Evolutionary conservation across 2,329 filamentous ascomycete genomes (phyloP), one percentile per base, ranked within the genome.

Genomic region (Elsinoe arachidis): DNA sequence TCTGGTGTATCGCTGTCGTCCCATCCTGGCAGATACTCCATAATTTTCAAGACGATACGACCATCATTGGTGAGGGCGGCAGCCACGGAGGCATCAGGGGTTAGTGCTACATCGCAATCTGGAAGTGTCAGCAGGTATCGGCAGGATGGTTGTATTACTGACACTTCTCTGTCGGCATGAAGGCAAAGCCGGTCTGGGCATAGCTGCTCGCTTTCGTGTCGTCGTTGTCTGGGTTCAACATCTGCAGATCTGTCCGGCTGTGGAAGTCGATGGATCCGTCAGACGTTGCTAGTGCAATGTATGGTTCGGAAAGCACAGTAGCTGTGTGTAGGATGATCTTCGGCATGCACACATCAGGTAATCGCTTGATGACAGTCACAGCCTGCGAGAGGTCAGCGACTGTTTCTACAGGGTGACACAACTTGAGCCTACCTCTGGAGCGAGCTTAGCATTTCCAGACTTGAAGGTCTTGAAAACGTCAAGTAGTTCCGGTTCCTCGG

Each of bases 231-330:
- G 80, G 79, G 61, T 82, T 84, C 0, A 91, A 75, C 7, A 61
- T 55, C 3, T 82, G 78, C 80, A 95, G 86, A 0, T 82, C 87
- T 49, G 80, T 78, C 10, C 90, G 81, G 66, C 95, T 87, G 57
- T 88, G 83, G 69, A 92, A 88, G 63, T 93, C 85, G 2, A 95
- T 77, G 0, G 84, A 86, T 10, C 91, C 88, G 67, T 96, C 90
- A 60, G 87, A 87, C 64, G 88, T 88, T 23, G 80, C 80, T 59
- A 96, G 76, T 30, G 86, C 84, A 2, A 96, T 62, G 1, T 87
- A 78, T 59, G 83, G 89, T 51, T 87, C 86, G 59, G 86, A 83
- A 63, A 87, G 86, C 15, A 87, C 76, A 2, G 83, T 75, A 47
- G 86, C 80, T 30, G 93, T 75, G 0, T 82, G 81, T 38, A 96